Conservation (phyloP, 2,329 filamentous ascomycete species). For the Plenodomus lindquistii region DNA sequence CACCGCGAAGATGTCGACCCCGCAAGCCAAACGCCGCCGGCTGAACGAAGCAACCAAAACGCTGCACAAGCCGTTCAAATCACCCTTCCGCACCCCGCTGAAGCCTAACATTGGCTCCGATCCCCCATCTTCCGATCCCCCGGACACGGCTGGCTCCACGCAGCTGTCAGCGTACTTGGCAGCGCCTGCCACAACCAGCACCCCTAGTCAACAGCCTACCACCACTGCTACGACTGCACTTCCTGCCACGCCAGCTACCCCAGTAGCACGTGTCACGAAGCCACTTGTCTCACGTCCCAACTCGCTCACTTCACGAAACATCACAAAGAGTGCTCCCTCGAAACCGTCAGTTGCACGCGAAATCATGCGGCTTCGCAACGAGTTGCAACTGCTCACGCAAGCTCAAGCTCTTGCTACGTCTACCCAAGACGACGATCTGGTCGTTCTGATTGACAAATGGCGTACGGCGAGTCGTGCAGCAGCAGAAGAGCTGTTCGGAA, state of each 20-base stretch:
- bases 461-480: conserved; percentile 61
- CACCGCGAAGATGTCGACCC: conserved; percentile 50
- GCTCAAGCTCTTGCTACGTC: conserved; percentile 45
- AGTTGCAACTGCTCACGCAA: conserved; percentile 48
- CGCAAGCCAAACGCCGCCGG: conserved; percentile 65
- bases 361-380: conserved; percentile 39
- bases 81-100: conserved; percentile 61
- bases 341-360: conserved; percentile 36
- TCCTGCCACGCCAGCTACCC: conserved; percentile 5
- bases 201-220: conserved; percentile 1
- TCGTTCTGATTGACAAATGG: conserved; percentile 64
- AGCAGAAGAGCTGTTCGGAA: conserved; percentile 68
- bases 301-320: conserved; percentile 10
- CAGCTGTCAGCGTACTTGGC: neutral
- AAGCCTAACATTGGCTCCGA: conserved; percentile 28
- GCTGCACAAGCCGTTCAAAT: conserved; percentile 72
- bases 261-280: conserved; percentile 12
- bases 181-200: neutral
- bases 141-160: conserved; percentile 11
- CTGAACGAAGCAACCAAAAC: conserved; percentile 61
- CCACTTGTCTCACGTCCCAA: conserved; percentile 16
- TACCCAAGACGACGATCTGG: conserved; percentile 58
- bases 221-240: neutral
- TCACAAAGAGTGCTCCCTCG: conserved; percentile 16
- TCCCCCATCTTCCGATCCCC: conserved; percentile 31